A percentile compares a stretch with the other conserved stretches of the same genome.
These are phyloP conservation scores for Tylopilus cervinicoccineus DNA, from an alignment of 768 basidiomycete genomes.

Conservation along the genomic window DNA sequence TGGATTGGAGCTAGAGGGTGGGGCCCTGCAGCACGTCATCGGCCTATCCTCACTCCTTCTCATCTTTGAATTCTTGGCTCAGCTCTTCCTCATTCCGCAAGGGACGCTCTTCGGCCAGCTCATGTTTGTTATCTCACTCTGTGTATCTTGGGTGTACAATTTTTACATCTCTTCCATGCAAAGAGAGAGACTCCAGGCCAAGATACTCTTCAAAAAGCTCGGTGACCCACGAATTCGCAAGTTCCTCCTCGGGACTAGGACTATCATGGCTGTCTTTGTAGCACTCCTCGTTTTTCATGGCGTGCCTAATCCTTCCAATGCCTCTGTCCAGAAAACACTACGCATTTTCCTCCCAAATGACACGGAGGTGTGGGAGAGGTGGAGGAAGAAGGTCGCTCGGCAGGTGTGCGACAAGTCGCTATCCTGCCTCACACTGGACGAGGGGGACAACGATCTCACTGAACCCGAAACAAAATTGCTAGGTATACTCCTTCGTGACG, in stretches of 20 bases:
- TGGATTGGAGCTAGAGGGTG: conserved; percentile 9
- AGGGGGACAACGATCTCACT: neutral
- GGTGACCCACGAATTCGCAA: conserved; percentile 9
- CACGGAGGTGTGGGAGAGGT: conserved; percentile 18
- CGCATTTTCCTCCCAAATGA: conserved; percentile 18
- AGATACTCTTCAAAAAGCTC: conserved; percentile 18
- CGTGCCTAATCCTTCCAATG: neutral
- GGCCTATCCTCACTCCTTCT: conserved; percentile 27
- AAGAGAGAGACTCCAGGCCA: conserved; percentile 17
- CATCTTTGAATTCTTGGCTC: conserved; percentile 27
- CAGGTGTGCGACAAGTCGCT: conserved; percentile 8
- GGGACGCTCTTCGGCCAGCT: conserved; percentile 31
- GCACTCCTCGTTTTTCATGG: conserved; percentile 11
- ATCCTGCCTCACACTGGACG: conserved; percentile 1
- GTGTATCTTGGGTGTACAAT: conserved; percentile 34
- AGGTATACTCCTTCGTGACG: conserved; percentile 16
- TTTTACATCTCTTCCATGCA: conserved; percentile 31
- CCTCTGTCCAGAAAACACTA: conserved; percentile 8
- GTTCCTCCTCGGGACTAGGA: conserved; percentile 15
- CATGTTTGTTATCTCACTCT: conserved; percentile 32
- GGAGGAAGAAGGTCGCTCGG: conserved; percentile 17
- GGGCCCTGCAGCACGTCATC: conserved; percentile 4
- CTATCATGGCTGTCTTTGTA: conserved; percentile 12
- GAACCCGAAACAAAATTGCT: conserved; percentile 5
- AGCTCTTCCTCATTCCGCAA: conserved; percentile 32